These are phyloP conservation scores for Pseudogymnoascus sp. DNA, from an alignment of 2,329 filamentous ascomycete genomes.

Conservation along the genomic window DNA sequence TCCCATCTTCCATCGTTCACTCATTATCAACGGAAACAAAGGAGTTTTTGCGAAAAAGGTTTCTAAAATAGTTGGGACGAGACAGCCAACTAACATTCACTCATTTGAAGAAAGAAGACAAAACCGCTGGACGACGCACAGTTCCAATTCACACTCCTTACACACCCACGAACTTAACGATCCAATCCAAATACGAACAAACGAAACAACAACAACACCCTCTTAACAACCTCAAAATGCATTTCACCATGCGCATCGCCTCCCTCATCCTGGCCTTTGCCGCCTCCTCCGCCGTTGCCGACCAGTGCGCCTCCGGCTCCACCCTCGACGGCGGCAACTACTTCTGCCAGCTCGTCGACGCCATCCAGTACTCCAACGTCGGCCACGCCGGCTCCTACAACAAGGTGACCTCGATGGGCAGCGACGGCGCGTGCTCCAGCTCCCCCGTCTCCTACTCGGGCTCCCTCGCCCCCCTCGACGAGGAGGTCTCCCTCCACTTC, in stretches of 20 bases:
- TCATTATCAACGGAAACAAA: background rate
- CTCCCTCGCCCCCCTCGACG: conserved; percentile 57
- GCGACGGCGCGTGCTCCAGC: conserved; percentile 45
- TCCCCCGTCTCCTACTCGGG: conserved; percentile 47
- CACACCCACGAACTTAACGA: background rate
- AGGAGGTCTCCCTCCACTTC: conserved; percentile 67
- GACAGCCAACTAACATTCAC: background rate
- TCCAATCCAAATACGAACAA: background rate
- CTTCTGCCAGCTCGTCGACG: conserved; percentile 57
- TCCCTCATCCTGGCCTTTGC: conserved; percentile 15
- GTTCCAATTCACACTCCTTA: background rate
- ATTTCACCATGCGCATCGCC: conserved; percentile 12
- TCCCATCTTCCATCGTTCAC: background rate
- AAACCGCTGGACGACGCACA: background rate
- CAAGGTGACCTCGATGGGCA: conserved; percentile 52
- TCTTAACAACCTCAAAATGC: conserved; percentile 10
- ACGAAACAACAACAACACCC: background rate
- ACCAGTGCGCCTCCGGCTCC: conserved; percentile 26
- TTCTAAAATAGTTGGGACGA: background rate
- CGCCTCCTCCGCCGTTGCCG: conserved; percentile 13
- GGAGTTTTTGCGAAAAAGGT: background rate
- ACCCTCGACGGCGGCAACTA: conserved; percentile 45
- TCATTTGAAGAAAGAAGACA: background rate
- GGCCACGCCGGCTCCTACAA: conserved; percentile 55
- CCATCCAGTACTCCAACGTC: conserved; percentile 60